Evolutionary conservation across 2,329 filamentous ascomycete species (phyloP), one percentile per base, ranked within the genome.

Genomic region (Fusarium euwallaceae): DNA sequence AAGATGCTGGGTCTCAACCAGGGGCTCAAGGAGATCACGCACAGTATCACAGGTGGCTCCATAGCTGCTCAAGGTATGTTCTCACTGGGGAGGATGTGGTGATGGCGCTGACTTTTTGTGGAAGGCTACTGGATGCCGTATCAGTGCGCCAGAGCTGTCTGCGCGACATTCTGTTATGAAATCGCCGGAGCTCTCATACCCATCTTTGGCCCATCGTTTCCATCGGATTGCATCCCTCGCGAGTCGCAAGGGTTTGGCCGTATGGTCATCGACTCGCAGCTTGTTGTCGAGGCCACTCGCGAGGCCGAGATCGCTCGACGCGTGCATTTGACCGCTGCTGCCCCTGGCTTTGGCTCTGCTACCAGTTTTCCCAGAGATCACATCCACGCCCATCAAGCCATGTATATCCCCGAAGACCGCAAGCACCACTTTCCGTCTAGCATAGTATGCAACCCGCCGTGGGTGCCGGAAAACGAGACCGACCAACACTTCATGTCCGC

Each of bases 81-180:
- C 8, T 27, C 14, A 9, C 12, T 4, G n/a, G 20, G 10, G 10
- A 37, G 70, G 17, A 45, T n/a, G 53, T 22, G n/a, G 22, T 20
- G 11, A 37, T 29, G 55, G 66, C 48, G 29, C 71, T 75, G 10
- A 78, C 51, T 73, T n/a, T 43, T 29, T 20, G 51, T 36, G 10
- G 22, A 27, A 97, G 95, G 97, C 37, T 99, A 98, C 83, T 99
- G 97, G 97, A 95, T 98, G 90, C 96, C 96, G 3, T 98, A 92
- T 78, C 86, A 90, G 43, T 97, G 95, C 76, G 97, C 97, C 56
- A 93, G 90, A 83, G 95, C 95, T 12, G 87, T 99, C 61, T 97
- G 95, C 78, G 90, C 94, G 5, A 98, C 94, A 1, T 98, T 98
- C 82, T 98, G 96, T 84, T 91, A 92, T 81, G 86, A 89, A 39